A percentile compares a stretch with the other conserved stretches of the same genome.
These are phyloP conservation scores for Paramecium primaurelia DNA, from an alignment of 73 alveolate genomes.

Conservation along the genomic window DNA sequence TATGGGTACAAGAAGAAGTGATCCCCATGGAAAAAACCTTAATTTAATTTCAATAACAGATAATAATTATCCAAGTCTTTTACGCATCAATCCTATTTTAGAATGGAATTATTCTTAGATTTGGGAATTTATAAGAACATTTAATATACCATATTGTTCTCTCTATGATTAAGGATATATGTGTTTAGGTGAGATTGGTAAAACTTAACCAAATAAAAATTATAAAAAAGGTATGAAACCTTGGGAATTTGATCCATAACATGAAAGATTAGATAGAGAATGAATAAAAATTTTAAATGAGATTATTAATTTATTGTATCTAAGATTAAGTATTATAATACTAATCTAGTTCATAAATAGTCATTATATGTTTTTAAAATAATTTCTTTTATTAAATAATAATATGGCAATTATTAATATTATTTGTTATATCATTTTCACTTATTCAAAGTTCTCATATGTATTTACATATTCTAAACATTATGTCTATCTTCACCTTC, in stretches of 20 bases:
- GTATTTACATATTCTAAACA: neutral
- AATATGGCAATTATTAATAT: no score
- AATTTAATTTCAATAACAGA: constrained; percentile 44
- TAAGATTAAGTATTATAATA: neutral
- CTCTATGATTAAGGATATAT: constrained; percentile 47
- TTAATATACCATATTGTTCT: constrained; percentile 52
- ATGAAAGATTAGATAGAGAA: constrained; percentile 12
- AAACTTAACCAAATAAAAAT: constrained; percentile 13
- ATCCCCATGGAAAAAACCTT: constrained; percentile 56
- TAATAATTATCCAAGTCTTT: constrained; percentile 48
- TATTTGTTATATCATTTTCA: neutral
- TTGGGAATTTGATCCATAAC: constrained; percentile 5
- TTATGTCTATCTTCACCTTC: neutral
- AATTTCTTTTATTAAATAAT: neutral
- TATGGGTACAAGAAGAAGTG: constrained; percentile 54
- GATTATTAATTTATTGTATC: neutral
- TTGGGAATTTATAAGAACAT: constrained; percentile 42
- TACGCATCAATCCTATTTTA: constrained; percentile 53
- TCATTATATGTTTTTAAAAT: neutral
- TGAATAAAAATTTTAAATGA: neutral
- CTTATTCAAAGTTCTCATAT: neutral
- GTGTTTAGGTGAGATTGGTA: constrained; percentile 22
- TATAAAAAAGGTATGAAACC: neutral
- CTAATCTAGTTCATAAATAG: neutral
- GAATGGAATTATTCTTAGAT: constrained; percentile 52